These are phyloP conservation scores for Ilex aquifolium DNA, from an alignment of 257 asterid species.

Conservation along the genomic window DNA sequence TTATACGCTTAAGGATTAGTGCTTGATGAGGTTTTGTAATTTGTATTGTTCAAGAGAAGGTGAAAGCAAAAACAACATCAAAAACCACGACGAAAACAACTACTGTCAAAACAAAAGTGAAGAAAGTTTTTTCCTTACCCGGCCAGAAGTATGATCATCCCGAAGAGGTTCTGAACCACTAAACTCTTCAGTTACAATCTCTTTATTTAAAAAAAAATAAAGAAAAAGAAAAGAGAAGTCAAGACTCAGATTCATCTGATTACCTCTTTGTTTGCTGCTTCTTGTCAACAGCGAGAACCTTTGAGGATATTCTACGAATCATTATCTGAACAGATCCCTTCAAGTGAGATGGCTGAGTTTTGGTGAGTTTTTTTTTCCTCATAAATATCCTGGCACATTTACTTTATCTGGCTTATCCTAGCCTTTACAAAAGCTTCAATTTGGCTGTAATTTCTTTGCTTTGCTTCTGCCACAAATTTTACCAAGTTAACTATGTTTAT, in stretches of 20 bases:
- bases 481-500: too few relatives aligned
- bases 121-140: conserved; percentile 74
- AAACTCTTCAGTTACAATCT: conserved; percentile 5
- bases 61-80: conserved; percentile 43
- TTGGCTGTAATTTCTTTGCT: too few relatives aligned
- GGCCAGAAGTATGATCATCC: conserved; percentile 91
- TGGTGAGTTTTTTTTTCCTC: conserved; percentile 47
- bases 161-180: conserved; percentile 63
- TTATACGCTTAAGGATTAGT: background rate
- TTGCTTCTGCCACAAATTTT: too few relatives aligned
- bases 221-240: background rate
- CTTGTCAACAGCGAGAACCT: conserved; percentile 68
- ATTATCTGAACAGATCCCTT: conserved; percentile 75
- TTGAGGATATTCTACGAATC: conserved; percentile 86
- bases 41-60: conserved; percentile 52
- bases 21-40: conserved; percentile 20
- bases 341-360: conserved; percentile 95
- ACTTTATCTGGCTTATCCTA: too few relatives aligned
- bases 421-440: too few relatives aligned
- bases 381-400: too few relatives aligned
- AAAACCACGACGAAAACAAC: conserved; percentile 43
- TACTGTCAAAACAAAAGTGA: conserved; percentile 52
- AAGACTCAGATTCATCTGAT: conserved; percentile 7
- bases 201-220: background rate
- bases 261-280: conserved; percentile 9